phyloP scores from a whole-genome alignment of 2,329 filamentous ascomycete genomes.

The Botrytis porri region DNA sequence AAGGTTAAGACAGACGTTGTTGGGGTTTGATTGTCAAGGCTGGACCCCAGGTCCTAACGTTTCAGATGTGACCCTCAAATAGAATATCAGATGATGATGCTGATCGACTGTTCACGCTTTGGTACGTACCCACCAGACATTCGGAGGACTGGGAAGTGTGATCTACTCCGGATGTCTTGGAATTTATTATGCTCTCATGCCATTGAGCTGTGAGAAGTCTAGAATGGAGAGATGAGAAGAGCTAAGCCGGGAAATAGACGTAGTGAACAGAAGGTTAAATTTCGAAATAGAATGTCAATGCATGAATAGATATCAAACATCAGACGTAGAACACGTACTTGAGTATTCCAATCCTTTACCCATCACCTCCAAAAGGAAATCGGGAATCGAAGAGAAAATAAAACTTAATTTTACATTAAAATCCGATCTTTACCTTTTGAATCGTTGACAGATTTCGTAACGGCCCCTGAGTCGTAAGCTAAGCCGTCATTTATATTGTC shows the following conservation, averaged over 20 bases:
- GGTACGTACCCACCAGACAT: background rate
- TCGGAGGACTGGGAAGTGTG: background rate
- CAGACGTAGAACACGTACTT: background rate
- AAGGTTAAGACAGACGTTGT: background rate
- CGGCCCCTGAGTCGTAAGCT: slow-evolving; percentile 1
- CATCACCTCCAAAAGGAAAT: background rate
- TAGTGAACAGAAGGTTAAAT: background rate
- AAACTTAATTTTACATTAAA: background rate
- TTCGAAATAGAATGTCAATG: background rate
- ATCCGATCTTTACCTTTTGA: background rate
- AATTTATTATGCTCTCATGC: background rate
- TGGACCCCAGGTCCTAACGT: background rate
- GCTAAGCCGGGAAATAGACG: background rate
- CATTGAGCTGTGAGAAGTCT: background rate
- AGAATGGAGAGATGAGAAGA: background rate
- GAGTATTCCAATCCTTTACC: background rate
- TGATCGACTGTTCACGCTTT: background rate
- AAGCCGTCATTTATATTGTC: background rate
- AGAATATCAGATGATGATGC: background rate
- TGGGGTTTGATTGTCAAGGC: background rate
- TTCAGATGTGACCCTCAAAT: background rate
- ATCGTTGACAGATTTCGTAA: background rate
- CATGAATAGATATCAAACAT: background rate
- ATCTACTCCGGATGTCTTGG: background rate
- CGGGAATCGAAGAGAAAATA: background rate